phyloP scores from a whole-genome alignment of 495 filamentous ascomycete genomes.

The Penicillium dipodomyicola region DNA sequence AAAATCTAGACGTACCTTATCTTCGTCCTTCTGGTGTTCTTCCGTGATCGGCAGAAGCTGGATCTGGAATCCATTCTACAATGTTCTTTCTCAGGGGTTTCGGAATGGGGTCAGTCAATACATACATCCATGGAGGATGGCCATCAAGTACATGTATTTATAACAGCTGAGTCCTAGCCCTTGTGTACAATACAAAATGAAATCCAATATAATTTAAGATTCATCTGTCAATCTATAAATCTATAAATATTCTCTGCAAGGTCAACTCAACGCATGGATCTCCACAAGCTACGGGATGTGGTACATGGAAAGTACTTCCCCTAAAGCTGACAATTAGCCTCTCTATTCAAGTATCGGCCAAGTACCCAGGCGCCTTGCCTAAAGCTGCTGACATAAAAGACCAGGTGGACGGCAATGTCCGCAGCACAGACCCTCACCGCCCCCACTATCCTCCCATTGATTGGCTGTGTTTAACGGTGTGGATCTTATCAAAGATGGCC shows the following conservation, averaged over 20 bases:
- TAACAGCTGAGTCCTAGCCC: neutral
- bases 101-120: constrained; percentile 2
- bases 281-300: neutral
- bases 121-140: neutral
- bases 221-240: constrained; percentile 8
- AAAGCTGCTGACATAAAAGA: constrained; percentile 1
- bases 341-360: neutral
- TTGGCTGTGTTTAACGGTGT: constrained; percentile 10
- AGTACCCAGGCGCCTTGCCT: neutral
- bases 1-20: constrained; percentile 1
- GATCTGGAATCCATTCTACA: neutral
- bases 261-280: constrained; percentile 8
- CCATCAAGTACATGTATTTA: neutral
- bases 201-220: constrained; percentile 6
- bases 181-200: neutral
- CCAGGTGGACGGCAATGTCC: constrained; percentile 1
- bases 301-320: neutral
- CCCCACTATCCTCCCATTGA: constrained; percentile 1
- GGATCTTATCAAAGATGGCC: constrained; percentile 25
- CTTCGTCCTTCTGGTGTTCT: constrained; percentile 3
- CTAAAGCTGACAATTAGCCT: neutral
- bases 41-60: constrained; percentile 12
- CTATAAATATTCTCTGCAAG: constrained; percentile 13
- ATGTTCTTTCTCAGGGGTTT: constrained; percentile 8
- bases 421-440: constrained; percentile 15